Evolutionary conservation across 2,329 filamentous ascomycete genomes (phyloP).

Genomic region (Albifimbria verrucaria): DNA sequence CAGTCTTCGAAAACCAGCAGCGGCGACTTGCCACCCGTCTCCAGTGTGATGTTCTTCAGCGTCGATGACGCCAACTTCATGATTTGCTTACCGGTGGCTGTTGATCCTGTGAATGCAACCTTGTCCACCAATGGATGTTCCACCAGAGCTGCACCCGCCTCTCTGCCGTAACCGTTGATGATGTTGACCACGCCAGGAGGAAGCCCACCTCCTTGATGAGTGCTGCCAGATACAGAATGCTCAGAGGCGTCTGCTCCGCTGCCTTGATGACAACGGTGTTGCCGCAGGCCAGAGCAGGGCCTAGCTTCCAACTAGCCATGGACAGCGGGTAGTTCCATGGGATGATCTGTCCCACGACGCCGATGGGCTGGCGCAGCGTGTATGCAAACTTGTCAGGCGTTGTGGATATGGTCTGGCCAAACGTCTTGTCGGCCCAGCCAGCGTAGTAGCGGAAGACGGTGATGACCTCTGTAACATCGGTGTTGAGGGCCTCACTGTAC

Average conservation of each 20-base stretch:
- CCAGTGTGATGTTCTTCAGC: conserved; percentile 73
- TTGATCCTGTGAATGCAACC: conserved; percentile 76
- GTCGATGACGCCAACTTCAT: conserved; percentile 75
- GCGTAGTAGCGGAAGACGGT: conserved; percentile 39
- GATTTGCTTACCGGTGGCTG: conserved; percentile 65
- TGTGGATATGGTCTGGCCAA: conserved; percentile 76
- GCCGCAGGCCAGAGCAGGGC: conserved; percentile 65
- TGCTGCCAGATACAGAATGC: conserved; percentile 58
- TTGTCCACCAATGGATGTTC: conserved; percentile 66
- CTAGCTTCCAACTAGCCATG: conserved; percentile 79
- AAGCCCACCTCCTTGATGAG: conserved; percentile 70
- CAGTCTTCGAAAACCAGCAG: conserved; percentile 75
- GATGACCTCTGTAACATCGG: conserved; percentile 53
- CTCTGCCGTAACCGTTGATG: conserved; percentile 70
- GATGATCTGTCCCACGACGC: conserved; percentile 79
- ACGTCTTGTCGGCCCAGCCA: conserved; percentile 84
- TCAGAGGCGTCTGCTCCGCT: conserved; percentile 73
- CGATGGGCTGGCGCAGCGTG: conserved; percentile 54
- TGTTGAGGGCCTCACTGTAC: conserved; percentile 56
- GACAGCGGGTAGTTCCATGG: conserved; percentile 82
- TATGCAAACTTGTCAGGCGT: conserved; percentile 74
- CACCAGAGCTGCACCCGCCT: conserved; percentile 63
- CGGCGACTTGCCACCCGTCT: conserved; percentile 75
- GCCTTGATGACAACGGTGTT: conserved; percentile 71
- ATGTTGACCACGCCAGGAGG: conserved; percentile 72